Conservation (phyloP, 148 eudicot species). For the Pharnaceum exiguum region DNA sequence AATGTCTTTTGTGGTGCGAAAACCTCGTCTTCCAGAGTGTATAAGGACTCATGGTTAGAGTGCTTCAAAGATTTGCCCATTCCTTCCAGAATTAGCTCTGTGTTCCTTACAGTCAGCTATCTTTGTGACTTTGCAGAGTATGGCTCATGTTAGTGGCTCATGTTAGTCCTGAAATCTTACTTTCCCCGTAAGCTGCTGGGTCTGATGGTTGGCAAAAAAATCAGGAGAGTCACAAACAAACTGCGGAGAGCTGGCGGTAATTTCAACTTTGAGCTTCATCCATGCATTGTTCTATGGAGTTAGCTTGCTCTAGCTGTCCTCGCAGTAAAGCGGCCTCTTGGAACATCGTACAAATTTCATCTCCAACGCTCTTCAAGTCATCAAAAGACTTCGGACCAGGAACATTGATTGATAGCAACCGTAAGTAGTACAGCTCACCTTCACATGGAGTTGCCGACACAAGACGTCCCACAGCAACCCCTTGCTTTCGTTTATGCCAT, state of each 20-base stretch:
- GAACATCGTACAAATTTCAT: neutral
- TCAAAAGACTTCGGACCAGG: neutral
- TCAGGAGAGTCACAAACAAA: neutral
- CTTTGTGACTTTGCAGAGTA: no score
- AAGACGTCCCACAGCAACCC: neutral
- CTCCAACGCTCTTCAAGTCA: neutral
- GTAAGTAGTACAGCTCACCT: neutral
- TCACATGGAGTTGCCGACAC: neutral
- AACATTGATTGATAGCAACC: neutral
- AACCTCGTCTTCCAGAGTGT: neutral
- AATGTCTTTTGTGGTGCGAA: neutral
- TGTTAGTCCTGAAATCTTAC: no score
- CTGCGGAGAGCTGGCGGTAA: neutral
- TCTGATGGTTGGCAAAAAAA: neutral
- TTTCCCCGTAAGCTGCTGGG: no score
- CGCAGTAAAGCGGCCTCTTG: neutral
- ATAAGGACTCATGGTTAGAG: no score
- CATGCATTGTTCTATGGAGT: neutral
- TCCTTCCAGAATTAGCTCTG: no score
- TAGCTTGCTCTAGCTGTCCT: neutral
- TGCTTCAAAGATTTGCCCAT: no score
- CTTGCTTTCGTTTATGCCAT: no score
- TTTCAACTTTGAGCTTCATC: neutral
- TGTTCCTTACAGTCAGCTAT: no score
- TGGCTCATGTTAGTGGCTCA: no score